Conservation (phyloP, 2,329 filamentous ascomycete genomes). For the Pseudocercospora cruenta region DNA sequence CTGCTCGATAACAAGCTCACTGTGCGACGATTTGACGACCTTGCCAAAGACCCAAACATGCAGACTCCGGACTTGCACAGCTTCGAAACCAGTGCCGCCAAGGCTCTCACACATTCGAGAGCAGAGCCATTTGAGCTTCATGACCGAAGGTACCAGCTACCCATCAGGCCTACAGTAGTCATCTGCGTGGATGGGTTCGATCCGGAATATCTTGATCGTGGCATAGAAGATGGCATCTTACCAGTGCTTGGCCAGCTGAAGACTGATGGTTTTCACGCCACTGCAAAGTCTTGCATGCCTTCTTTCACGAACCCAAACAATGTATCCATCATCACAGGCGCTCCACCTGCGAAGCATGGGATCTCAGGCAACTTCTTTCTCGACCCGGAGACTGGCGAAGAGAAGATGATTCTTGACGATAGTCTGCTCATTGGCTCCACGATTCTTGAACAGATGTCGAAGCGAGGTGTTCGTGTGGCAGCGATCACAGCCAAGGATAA, state of each 20-base stretch:
- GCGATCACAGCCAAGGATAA: constrained; percentile 53
- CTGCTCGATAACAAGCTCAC: constrained; percentile 43
- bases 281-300: constrained; percentile 48
- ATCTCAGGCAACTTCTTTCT: constrained; percentile 52
- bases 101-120: constrained; percentile 15
- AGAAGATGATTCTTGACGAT: constrained; percentile 49
- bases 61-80: constrained; percentile 23
- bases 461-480: constrained; percentile 45
- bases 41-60: constrained; percentile 38
- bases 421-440: constrained; percentile 47
- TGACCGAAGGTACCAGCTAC: constrained; percentile 39
- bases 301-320: constrained; percentile 54
- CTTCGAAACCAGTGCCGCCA: constrained; percentile 24
- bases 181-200: constrained; percentile 52
- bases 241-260: constrained; percentile 41
- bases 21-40: constrained; percentile 45
- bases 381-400: constrained; percentile 44
- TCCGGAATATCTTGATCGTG: constrained; percentile 45
- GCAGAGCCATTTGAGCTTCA: constrained; percentile 27
- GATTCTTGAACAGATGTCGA: constrained; percentile 47
- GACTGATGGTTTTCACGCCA: constrained; percentile 44
- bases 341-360: constrained; percentile 46
- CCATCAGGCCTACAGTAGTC: constrained; percentile 44
- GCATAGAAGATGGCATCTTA: constrained; percentile 41
- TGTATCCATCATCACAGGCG: constrained; percentile 50